Evolutionary conservation across 1,284 basidiomycete species (phyloP).

Genomic region (Coniferiporia weirii): DNA sequence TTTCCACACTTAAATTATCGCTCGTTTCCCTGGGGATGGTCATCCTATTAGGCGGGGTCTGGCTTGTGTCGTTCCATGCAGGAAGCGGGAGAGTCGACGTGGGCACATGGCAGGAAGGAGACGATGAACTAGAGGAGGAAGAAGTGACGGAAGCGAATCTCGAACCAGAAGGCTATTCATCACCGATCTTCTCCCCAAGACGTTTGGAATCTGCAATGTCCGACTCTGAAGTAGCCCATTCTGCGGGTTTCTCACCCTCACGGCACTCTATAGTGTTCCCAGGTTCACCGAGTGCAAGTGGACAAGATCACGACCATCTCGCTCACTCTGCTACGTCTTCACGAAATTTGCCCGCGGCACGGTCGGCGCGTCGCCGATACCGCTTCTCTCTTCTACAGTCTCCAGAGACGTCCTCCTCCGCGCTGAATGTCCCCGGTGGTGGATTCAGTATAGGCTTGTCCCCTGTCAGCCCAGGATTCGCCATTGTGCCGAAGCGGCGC

Average conservation of each 20-base stretch:
- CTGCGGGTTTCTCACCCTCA: neutral
- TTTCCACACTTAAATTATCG: constrained; percentile 62
- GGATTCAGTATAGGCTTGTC: constrained; percentile 72
- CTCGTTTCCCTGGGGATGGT: constrained; percentile 79
- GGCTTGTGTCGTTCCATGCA: constrained; percentile 76
- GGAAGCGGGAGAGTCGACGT: constrained; percentile 46
- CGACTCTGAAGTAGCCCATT: constrained; percentile 5
- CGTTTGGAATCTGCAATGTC: constrained; percentile 20
- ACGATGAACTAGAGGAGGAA: constrained; percentile 30
- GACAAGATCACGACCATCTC: neutral
- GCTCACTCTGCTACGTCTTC: constrained; percentile 9
- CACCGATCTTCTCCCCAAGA: constrained; percentile 33
- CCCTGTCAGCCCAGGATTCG: constrained; percentile 68
- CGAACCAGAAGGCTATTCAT: constrained; percentile 13
- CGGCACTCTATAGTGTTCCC: constrained; percentile 15
- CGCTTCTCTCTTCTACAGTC: constrained; percentile 19
- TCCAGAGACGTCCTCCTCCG: constrained; percentile 16
- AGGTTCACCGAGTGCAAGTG: neutral
- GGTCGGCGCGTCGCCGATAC: neutral
- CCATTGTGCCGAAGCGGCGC: constrained; percentile 50
- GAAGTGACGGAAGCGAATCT: constrained; percentile 12
- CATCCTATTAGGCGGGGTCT: constrained; percentile 83
- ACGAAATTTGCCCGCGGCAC: neutral
- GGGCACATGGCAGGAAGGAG: constrained; percentile 48
- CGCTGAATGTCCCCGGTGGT: constrained; percentile 28